A percentile compares a stretch with the other conserved stretches of the same genome.
phyloP scores from a whole-genome alignment of 768 basidiomycete species.

The Terana coerulea region DNA sequence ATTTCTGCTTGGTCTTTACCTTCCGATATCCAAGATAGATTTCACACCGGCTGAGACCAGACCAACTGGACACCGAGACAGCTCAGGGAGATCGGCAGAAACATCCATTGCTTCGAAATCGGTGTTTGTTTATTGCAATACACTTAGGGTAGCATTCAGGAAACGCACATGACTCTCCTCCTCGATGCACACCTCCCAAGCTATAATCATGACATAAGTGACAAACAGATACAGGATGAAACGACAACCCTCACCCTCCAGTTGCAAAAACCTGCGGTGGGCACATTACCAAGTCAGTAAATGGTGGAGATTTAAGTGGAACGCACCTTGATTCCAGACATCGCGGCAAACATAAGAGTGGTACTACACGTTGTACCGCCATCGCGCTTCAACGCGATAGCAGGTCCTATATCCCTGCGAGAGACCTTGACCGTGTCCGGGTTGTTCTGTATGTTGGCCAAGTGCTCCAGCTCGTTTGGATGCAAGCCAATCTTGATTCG shows the following conservation, averaged over 20 bases:
- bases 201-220: slow-evolving; percentile 28
- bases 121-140: background rate
- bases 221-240: background rate
- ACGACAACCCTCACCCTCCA: slow-evolving; percentile 62
- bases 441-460: slow-evolving; percentile 51
- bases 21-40: slow-evolving; percentile 90
- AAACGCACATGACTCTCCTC: slow-evolving; percentile 61
- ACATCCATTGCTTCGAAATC: slow-evolving; percentile 76
- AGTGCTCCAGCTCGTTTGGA: slow-evolving; percentile 55
- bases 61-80: slow-evolving; percentile 85
- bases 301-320: slow-evolving; percentile 5
- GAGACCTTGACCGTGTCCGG: slow-evolving; percentile 60
- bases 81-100: slow-evolving; percentile 89
- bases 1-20: slow-evolving; percentile 32
- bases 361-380: slow-evolving; percentile 81
- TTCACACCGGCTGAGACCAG: slow-evolving; percentile 93
- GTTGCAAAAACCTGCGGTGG: slow-evolving; percentile 74
- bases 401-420: slow-evolving; percentile 74
- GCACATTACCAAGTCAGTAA: slow-evolving; percentile 11
- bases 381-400: slow-evolving; percentile 60
- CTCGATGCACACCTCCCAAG: slow-evolving; percentile 82
- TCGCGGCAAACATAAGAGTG: slow-evolving; percentile 68
- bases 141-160: background rate
- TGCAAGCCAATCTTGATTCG: slow-evolving; percentile 84
- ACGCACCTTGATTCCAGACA: slow-evolving; percentile 81